These are phyloP conservation scores for Marvania coccoides DNA, from an alignment of 139 green algal species.

Conservation along the genomic window DNA sequence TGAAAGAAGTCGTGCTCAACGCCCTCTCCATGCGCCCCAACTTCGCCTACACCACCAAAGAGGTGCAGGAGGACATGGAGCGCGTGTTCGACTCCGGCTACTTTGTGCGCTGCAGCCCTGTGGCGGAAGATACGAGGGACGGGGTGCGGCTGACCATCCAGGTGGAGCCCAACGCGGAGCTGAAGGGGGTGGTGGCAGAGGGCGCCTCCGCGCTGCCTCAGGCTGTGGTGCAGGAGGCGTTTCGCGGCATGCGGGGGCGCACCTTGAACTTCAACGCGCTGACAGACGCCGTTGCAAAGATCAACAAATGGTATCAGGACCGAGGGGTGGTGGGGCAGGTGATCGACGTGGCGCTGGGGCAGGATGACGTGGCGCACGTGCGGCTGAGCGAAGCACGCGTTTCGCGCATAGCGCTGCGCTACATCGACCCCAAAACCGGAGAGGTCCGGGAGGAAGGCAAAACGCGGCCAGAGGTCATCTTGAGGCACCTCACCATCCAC, in stretches of 20 bases:
- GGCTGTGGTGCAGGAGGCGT: slow-evolving; percentile 70
- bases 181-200: slow-evolving; percentile 59
- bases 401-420: slow-evolving; percentile 57
- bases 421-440: slow-evolving; percentile 68
- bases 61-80: slow-evolving; percentile 62
- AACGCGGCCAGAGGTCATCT: slow-evolving; percentile 70
- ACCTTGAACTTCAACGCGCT: slow-evolving; percentile 74
- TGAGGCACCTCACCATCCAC: slow-evolving; percentile 67
- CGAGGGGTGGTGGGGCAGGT: slow-evolving; percentile 84
- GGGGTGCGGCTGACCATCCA: slow-evolving; percentile 84
- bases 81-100: slow-evolving; percentile 86
- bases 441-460: slow-evolving; percentile 52
- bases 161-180: slow-evolving; percentile 66
- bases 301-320: slow-evolving; percentile 86
- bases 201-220: slow-evolving; percentile 77
- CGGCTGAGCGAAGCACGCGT: slow-evolving; percentile 69
- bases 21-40: slow-evolving; percentile 78
- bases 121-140: slow-evolving; percentile 88
- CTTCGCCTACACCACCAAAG: slow-evolving; percentile 81
- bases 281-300: slow-evolving; percentile 41
- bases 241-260: slow-evolving; percentile 65
- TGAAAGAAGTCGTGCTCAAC: slow-evolving; percentile 50
- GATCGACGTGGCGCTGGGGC: slow-evolving; percentile 42
- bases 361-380: slow-evolving; percentile 34
- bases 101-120: slow-evolving; percentile 62